Conservation (phyloP, 164 flowering plant genomes). For the Macadamia integrifolia region DNA sequence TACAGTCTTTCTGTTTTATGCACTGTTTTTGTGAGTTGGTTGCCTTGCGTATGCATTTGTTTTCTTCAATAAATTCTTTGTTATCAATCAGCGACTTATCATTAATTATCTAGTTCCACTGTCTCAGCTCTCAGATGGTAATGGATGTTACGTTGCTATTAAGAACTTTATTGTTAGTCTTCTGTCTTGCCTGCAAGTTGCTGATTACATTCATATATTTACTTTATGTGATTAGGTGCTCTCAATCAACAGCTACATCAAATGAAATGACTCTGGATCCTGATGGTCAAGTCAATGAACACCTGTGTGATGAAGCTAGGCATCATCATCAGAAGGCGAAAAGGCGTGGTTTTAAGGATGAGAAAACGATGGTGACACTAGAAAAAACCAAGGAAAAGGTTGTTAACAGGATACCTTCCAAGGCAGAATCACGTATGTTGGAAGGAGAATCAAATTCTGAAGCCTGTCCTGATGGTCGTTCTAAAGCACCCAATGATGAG, state of each 20-base stretch:
- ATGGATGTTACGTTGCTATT: too few species aligned
- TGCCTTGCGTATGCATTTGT: too few species aligned
- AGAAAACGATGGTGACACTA: slow-evolving; percentile 17
- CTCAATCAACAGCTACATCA: slow-evolving; percentile 7
- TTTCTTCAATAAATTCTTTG: too few species aligned
- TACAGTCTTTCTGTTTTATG: too few species aligned
- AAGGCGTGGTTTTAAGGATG: slow-evolving; percentile 13
- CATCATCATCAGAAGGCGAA: slow-evolving; percentile 9
- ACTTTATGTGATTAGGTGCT: slow-evolving; percentile 26
- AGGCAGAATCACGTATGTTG: slow-evolving; percentile 10
- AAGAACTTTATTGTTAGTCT: too few species aligned
- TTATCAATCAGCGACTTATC: too few species aligned
- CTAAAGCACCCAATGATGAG: slow-evolving; percentile 19
- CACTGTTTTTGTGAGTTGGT: too few species aligned
- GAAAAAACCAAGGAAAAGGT: slow-evolving; percentile 12
- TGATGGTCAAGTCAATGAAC: slow-evolving; percentile 13
- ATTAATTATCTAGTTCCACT: too few species aligned
- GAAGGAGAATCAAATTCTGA: slow-evolving; percentile 26
- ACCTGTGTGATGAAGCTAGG: slow-evolving; percentile 15
- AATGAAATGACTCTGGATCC: slow-evolving; percentile 10
- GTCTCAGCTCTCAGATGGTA: too few species aligned
- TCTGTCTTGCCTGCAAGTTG: slow-evolving; percentile 2
- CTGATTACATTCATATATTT: slow-evolving; percentile 10
- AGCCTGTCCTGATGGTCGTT: slow-evolving; percentile 25
- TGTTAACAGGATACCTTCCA: slow-evolving; percentile 2